Evolutionary conservation across 306 rosid species (phyloP).

Genomic region (Cicer pinnatifidum): DNA sequence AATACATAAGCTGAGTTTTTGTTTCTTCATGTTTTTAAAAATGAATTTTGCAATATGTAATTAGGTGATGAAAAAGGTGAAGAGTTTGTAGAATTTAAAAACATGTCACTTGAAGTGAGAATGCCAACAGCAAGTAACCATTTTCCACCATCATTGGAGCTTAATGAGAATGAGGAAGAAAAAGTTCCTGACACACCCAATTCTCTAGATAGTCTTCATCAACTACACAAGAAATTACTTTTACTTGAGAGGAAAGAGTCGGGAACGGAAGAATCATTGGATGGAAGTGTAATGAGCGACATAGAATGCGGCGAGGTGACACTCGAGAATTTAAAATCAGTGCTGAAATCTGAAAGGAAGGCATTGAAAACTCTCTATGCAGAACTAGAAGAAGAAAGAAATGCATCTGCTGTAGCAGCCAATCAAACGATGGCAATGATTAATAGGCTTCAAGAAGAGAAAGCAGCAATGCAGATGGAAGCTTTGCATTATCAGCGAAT

Average conservation of each 20-base stretch:
- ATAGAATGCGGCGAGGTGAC: slow-evolving; percentile 66
- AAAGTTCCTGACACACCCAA: slow-evolving; percentile 78
- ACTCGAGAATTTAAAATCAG: slow-evolving; percentile 66
- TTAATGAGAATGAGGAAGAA: slow-evolving; percentile 71
- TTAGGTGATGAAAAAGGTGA: slow-evolving; percentile 53
- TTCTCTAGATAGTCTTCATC: slow-evolving; percentile 68
- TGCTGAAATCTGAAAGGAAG: slow-evolving; percentile 70
- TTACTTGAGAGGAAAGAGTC: slow-evolving; percentile 77
- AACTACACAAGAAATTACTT: slow-evolving; percentile 66
- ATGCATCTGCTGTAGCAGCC: slow-evolving; percentile 91
- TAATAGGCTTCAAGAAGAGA: slow-evolving; percentile 97
- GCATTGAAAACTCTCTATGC: slow-evolving; percentile 71
- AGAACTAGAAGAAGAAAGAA: slow-evolving; percentile 97
- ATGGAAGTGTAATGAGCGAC: slow-evolving; percentile 78
- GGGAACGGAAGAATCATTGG: slow-evolving; percentile 77
- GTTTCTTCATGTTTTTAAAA: not conserved
- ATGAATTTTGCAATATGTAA: slow-evolving; percentile 14
- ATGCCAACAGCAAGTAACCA: slow-evolving; percentile 48
- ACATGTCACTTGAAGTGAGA: slow-evolving; percentile 55
- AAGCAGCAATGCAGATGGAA: slow-evolving; percentile 98
- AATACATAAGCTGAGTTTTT: not conserved
- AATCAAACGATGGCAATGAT: slow-evolving; percentile 99
- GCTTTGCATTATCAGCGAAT: slow-evolving; percentile 96
- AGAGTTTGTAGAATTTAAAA: slow-evolving; percentile 60
- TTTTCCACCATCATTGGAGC: slow-evolving; percentile 50